Base-by-base conservation (phyloP, 2,329 filamentous ascomycete genomes). In the Pseudofabraea citricarpa region DNA sequence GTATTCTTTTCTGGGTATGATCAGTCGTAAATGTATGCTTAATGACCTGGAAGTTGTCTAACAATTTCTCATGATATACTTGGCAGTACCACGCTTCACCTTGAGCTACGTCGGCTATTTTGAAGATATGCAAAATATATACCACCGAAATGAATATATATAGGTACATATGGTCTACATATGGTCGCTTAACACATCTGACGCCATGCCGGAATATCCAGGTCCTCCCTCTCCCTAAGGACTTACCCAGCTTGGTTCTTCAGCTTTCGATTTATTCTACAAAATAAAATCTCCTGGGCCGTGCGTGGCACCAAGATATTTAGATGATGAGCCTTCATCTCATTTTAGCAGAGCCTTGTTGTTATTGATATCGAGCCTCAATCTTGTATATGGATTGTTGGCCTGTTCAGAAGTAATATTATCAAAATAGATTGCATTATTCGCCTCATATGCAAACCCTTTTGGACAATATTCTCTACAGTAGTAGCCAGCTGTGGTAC, bases 31-130 rank as follows among this genome's bases (percentile, higher is more conserved):
- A 69, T 0, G 90, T 90, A 62, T 94, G 87, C 22, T 88, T 78
- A 49, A 97, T 95, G 0, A 91, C 95, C 31, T 89, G 89, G 64
- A 96, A 96, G 64, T 96, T 97, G 71, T 97, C 96, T 45, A 97
- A 68, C 13, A 83, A 89, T 65, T 97, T 97, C 63, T 67, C 60
- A 13, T 74, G 72, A 29, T 60, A 64, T 43, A 72, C 49, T 13
- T 58, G 48, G 48, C 59, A 59, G 56, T 56, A 94, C 64, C 87
- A 91, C n/a, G 88, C 89, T 63, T 94, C 89, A 51, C 83, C 89
- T 64, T 95, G 90, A 1, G 89, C 90, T 52, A 95, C 68, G 64
- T 95, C 91, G 56, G 64, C 93, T 90, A 64, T 90, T 90, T 63
- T 95, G 90, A 0, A 90, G 90, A 64, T 95, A 95, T 0, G 85